Evolutionary conservation across 306 rosid genomes (phyloP), one percentile per base, ranked within the genome.

Genomic region (Urtica urens): DNA sequence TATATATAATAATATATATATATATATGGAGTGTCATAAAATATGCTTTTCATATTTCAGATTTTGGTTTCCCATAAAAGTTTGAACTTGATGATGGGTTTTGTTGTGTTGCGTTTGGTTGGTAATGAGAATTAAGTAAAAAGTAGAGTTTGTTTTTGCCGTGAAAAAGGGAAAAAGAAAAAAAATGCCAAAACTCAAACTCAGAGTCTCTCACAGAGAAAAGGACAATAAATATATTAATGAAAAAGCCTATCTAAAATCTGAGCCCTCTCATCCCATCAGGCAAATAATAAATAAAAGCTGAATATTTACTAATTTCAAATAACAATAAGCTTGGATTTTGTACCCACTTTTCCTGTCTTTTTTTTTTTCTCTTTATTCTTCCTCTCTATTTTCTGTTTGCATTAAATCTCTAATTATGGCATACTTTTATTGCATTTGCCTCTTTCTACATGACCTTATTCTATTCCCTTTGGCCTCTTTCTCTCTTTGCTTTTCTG

Each of bases 221-320:
- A 40, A 19, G n/a, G n/a, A n/a, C n/a, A n/a, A n/a, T n/a, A n/a
- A n/a, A n/a, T n/a, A n/a, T n/a, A n/a, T n/a, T n/a, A n/a, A n/a
- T n/a, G n/a, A 26, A 44, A 45, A 45, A 23, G 50, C 50, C 50
- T 17, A 51, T 62, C 51, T 38, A 40, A 51, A 29, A 43, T 55
- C 37, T 33, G 70, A 69, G 54, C 49, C 53, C 29, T 10, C 52
- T 47, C 64, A 37, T 50, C 46, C 60, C 37, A 55, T 62, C 61
- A 56, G 45, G 69, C 51, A 7, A 22, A 56, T 25, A 34, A 55
- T n/a, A n/a, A n/a, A n/a, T n/a, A n/a, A n/a, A n/a, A n/a, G n/a
- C n/a, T n/a, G n/a, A n/a, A n/a, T n/a, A n/a, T n/a, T n/a, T n/a
- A n/a, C n/a, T n/a, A n/a, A n/a, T n/a, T n/a, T n/a, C 54, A 42